Percentiles rank a stretch among this genome's conserved stretches.
Conservation (phyloP, 2,329 filamentous ascomycete genomes). For the Raffaelea albimanens region DNA sequence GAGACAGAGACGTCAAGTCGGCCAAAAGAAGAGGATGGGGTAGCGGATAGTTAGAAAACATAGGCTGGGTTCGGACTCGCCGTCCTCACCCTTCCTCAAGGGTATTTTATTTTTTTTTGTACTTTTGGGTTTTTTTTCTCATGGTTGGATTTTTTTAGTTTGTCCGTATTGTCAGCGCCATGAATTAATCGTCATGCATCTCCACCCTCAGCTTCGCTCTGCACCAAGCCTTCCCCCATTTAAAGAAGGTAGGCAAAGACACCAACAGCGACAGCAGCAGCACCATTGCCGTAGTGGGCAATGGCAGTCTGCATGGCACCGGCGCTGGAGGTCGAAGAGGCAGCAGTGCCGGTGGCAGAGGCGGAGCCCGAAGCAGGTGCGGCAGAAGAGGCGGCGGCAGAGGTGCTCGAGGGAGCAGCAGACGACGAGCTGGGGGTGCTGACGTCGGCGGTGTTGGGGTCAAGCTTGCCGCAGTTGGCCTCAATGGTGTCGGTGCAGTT, state of each 20-base stretch:
- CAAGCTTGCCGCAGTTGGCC: slow-evolving; percentile 36
- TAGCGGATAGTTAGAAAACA: too few relatives aligned
- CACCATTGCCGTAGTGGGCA: slow-evolving; percentile 31
- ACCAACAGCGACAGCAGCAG: slow-evolving; percentile 39
- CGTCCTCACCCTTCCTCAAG: too few relatives aligned
- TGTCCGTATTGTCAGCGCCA: too few relatives aligned
- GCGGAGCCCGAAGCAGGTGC: slow-evolving; percentile 13
- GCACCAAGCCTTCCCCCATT: background rate
- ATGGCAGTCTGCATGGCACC: slow-evolving; percentile 20
- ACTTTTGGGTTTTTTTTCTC: too few relatives aligned
- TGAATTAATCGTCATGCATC: too few relatives aligned
- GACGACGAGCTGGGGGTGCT: slow-evolving; percentile 15
- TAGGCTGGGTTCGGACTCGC: too few relatives aligned
- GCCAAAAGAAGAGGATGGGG: too few relatives aligned
- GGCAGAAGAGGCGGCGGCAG: slow-evolving; percentile 12
- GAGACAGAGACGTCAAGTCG: too few relatives aligned
- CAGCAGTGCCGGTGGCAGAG: background rate
- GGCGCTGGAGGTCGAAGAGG: slow-evolving; percentile 10
- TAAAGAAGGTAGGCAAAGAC: slow-evolving; percentile 44
- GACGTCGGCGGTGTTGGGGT: slow-evolving; percentile 25
- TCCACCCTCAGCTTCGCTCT: too few relatives aligned
- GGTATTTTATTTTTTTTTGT: too few relatives aligned
- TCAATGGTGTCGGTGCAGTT: slow-evolving; percentile 39
- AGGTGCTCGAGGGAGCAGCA: slow-evolving; percentile 2
- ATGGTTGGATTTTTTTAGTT: too few relatives aligned